phyloP scores from a whole-genome alignment of 2,329 filamentous ascomycete genomes.

The Aspergillus terreus region DNA sequence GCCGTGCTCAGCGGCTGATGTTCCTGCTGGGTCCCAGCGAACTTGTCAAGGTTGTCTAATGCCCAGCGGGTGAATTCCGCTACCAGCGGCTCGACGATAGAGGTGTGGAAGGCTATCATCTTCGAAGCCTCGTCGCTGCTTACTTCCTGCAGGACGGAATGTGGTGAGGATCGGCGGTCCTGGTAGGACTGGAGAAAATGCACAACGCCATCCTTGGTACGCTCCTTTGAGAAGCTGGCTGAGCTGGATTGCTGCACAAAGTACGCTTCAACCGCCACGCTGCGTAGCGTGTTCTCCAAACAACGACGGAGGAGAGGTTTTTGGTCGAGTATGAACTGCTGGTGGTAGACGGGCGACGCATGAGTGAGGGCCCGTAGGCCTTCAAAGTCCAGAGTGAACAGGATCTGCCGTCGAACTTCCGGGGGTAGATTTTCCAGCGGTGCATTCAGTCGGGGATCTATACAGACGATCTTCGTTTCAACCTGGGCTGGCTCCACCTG shows the following conservation, averaged over 20 bases:
- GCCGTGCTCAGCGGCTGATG: conserved; percentile 1
- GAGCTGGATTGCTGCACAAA: conserved; percentile 4
- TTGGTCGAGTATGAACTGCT: conserved; percentile 22
- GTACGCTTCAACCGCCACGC: conserved; percentile 11
- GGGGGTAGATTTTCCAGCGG: conserved; percentile 14
- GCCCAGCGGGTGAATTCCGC: conserved; percentile 7
- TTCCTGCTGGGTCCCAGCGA: not conserved
- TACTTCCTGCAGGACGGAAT: not conserved
- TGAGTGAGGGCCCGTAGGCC: conserved; percentile 18
- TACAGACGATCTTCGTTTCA: too few relatives aligned
- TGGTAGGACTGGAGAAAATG: not conserved
- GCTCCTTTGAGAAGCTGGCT: not conserved
- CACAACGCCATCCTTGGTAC: not conserved
- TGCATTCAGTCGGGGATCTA: not conserved
- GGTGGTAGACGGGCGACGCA: conserved; percentile 23
- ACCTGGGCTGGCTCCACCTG: too few relatives aligned
- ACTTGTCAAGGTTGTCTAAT: conserved; percentile 5
- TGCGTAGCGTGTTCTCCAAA: conserved; percentile 15
- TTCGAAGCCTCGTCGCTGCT: conserved; percentile 1
- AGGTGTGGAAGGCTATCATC: conserved; percentile 9
- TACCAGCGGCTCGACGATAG: conserved; percentile 12
- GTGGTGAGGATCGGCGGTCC: not conserved
- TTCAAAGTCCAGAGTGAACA: conserved; percentile 15
- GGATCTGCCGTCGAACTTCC: conserved; percentile 21
- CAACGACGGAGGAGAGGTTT: conserved; percentile 15